Evolutionary conservation across 176 grass and related monocot species (phyloP).

Genomic region (Oryza brachyantha): DNA sequence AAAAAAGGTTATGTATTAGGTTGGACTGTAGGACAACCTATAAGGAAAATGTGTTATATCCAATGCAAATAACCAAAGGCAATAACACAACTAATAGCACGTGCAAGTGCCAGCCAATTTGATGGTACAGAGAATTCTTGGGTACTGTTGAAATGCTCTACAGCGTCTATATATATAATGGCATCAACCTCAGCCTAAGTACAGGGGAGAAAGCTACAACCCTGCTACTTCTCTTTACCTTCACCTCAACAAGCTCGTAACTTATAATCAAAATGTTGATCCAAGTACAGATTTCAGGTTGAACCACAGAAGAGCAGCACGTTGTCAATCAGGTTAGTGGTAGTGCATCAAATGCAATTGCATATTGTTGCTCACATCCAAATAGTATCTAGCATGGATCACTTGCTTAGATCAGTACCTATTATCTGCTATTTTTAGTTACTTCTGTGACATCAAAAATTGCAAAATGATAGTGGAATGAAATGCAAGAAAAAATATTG

Average conservation of each 20-base stretch:
- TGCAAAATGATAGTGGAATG: neutral
- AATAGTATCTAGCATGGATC: neutral
- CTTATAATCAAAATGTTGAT: neutral
- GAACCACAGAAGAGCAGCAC: neutral
- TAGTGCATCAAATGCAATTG: neutral
- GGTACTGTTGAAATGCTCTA: neutral
- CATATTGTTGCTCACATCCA: neutral
- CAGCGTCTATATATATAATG: constrained; percentile 25
- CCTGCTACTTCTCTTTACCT: neutral
- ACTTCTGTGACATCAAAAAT: neutral
- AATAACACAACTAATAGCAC: constrained; percentile 14
- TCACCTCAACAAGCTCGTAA: neutral
- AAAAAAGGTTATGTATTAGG: constrained; percentile 34
- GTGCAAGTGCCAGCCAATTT: constrained; percentile 18
- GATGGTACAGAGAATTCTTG: neutral
- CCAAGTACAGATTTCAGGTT: neutral
- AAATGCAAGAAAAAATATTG: neutral
- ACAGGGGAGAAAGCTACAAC: neutral
- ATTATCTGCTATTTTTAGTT: neutral
- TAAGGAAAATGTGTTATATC: constrained; percentile 11
- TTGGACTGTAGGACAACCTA: constrained; percentile 11
- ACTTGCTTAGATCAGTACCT: neutral
- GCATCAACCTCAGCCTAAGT: constrained; percentile 9
- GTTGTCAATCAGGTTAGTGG: constrained; percentile 26
- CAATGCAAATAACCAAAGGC: constrained; percentile 7